These are phyloP conservation scores for Suillus discolor DNA, from an alignment of 768 basidiomycete genomes.

Conservation along the genomic window DNA sequence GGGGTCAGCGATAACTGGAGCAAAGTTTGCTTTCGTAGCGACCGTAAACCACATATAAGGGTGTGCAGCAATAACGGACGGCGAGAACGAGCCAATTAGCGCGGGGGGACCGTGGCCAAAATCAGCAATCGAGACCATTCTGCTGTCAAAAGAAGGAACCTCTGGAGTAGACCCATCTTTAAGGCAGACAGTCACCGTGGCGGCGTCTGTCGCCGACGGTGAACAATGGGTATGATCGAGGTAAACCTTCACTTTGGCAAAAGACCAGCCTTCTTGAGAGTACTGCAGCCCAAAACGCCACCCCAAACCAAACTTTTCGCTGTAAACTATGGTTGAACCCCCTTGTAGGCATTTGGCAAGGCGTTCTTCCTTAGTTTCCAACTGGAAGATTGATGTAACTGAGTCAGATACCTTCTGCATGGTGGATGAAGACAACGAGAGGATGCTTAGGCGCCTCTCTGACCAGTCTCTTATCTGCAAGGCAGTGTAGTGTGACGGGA, in stretches of 20 bases:
- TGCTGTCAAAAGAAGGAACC: conserved; percentile 15
- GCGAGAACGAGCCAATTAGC: conserved; percentile 27
- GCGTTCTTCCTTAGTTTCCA: conserved; percentile 23
- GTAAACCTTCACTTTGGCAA: not conserved
- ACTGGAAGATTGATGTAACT: conserved; percentile 25
- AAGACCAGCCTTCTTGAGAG: not conserved
- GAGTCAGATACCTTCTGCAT: conserved; percentile 31
- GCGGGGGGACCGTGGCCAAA: conserved; percentile 30
- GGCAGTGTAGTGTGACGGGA: not conserved
- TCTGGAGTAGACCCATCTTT: conserved; percentile 9
- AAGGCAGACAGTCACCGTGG: conserved; percentile 18
- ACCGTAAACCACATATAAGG: conserved; percentile 16
- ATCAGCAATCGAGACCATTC: conserved; percentile 19
- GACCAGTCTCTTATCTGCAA: not conserved
- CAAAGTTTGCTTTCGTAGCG: conserved; percentile 18
- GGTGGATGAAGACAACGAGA: not conserved
- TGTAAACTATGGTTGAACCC: conserved; percentile 20
- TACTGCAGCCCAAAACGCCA: conserved; percentile 30
- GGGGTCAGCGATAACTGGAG: conserved; percentile 15
- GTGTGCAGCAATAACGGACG: conserved; percentile 8
- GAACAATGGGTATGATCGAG: conserved; percentile 16
- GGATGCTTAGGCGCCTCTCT: not conserved
- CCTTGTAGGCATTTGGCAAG: conserved; percentile 18
- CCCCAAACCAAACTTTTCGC: conserved; percentile 29
- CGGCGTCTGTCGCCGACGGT: conserved; percentile 21